Evolutionary conservation across 2,329 filamentous ascomycete genomes (phyloP).

Genomic region (Fusarium kyushuense): DNA sequence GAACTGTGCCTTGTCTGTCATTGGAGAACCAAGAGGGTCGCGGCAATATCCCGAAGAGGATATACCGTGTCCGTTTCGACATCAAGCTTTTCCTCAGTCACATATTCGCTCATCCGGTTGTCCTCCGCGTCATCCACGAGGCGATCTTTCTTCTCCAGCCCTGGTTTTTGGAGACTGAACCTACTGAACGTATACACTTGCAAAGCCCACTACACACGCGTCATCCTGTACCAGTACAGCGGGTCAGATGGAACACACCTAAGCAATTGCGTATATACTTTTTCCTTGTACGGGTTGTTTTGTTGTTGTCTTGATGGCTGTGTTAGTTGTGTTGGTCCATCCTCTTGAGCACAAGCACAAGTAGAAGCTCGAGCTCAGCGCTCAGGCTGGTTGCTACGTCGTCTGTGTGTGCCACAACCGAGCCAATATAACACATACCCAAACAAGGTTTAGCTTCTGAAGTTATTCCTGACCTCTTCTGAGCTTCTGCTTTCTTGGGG

Average conservation of each 20-base stretch:
- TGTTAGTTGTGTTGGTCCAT: conserved; percentile 8
- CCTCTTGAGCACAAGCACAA: conserved; percentile 9
- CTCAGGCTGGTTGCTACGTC: conserved; percentile 42
- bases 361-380: conserved; percentile 28
- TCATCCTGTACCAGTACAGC: conserved; percentile 35
- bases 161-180: conserved; percentile 23
- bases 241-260: conserved; percentile 31
- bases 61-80: conserved; percentile 41
- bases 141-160: conserved; percentile 17
- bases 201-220: conserved; percentile 29
- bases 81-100: conserved; percentile 36
- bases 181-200: conserved; percentile 1
- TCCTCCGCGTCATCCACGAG: conserved; percentile 29
- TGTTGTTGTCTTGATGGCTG: conserved; percentile 14
- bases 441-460: conserved; percentile 23
- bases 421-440: conserved; percentile 20
- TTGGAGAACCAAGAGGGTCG: conserved; percentile 41
- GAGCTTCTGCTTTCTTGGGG: conserved; percentile 42
- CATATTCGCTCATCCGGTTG: conserved; percentile 31
- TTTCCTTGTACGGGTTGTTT: conserved; percentile 11
- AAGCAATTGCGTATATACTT: conserved; percentile 21
- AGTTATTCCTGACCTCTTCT: conserved; percentile 40
- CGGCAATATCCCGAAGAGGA: conserved; percentile 34
- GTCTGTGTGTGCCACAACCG: conserved; percentile 44
- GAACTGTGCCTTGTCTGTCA: conserved; percentile 29